Conservation (phyloP, 2,329 filamentous ascomycete genomes). For the Cephalotrichum gorgonifer region DNA sequence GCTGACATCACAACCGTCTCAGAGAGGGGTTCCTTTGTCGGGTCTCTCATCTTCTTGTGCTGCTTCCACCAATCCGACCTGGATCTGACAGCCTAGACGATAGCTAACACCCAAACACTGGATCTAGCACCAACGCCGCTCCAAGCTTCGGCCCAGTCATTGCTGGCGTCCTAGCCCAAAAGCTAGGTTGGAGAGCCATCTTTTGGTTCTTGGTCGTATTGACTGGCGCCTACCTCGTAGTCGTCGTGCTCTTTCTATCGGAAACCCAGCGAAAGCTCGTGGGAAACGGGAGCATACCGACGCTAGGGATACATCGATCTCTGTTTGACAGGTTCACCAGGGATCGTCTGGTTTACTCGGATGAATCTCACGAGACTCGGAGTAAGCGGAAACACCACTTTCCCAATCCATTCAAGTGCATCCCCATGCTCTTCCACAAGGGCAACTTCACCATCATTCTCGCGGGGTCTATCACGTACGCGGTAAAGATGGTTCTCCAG, state of each 20-base stretch:
- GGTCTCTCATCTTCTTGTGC: slow-evolving; percentile 41
- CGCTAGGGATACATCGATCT: neutral
- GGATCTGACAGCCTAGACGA: neutral
- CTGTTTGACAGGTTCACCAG: neutral
- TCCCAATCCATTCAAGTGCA: slow-evolving; percentile 10
- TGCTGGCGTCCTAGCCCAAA: slow-evolving; percentile 47
- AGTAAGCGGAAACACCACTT: neutral
- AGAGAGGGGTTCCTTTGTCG: slow-evolving; percentile 59
- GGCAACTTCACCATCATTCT: slow-evolving; percentile 6
- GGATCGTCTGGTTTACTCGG: neutral
- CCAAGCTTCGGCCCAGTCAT: slow-evolving; percentile 39
- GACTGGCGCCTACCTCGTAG: slow-evolving; percentile 30
- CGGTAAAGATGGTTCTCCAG: slow-evolving; percentile 8
- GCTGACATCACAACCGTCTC: slow-evolving; percentile 54
- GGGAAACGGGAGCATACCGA: slow-evolving; percentile 30
- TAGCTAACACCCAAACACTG: neutral
- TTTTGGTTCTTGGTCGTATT: slow-evolving; percentile 54
- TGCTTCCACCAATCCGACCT: slow-evolving; percentile 14
- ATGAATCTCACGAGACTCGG: neutral
- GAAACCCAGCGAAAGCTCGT: slow-evolving; percentile 43
- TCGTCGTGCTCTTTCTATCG: slow-evolving; percentile 40
- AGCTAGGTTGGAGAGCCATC: slow-evolving; percentile 48
- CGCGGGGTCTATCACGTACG: slow-evolving; percentile 8
- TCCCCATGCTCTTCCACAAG: slow-evolving; percentile 7
- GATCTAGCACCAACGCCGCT: slow-evolving; percentile 9